A percentile compares a stretch with the other conserved stretches of the same genome.
These are phyloP conservation scores for Passiflora organensis DNA, from an alignment of 345 rosid species.

Conservation along the genomic window DNA sequence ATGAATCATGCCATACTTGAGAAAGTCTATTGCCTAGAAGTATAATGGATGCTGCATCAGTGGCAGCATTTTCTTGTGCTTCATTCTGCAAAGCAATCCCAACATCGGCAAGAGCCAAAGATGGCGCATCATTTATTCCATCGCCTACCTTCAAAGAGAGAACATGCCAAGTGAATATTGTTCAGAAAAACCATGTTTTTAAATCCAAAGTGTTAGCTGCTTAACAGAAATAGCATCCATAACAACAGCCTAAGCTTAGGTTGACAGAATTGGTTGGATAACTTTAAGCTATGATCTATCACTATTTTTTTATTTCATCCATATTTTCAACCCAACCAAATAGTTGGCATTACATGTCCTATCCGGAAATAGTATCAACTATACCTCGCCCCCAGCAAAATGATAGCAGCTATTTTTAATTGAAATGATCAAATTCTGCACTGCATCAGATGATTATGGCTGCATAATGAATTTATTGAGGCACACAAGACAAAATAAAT, in stretches of 20 bases:
- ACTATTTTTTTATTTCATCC: not conserved
- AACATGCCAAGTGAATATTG: slow-evolving; percentile 8
- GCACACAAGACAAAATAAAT: slow-evolving; percentile 1
- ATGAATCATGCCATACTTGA: slow-evolving; percentile 44
- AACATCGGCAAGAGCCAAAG: slow-evolving; percentile 84
- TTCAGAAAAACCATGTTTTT: no score
- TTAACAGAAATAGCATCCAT: not conserved
- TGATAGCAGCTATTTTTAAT: not conserved
- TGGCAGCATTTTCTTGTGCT: slow-evolving; percentile 92
- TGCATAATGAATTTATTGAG: slow-evolving; percentile 1
- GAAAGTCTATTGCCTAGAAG: slow-evolving; percentile 83
- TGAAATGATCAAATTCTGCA: not conserved
- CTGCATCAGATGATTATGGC: not conserved
- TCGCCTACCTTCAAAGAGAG: slow-evolving; percentile 68
- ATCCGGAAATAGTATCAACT: not conserved
- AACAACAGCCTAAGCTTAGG: not conserved
- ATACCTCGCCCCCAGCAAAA: not conserved
- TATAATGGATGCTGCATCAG: slow-evolving; percentile 83
- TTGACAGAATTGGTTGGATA: no score
- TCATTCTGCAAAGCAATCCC: slow-evolving; percentile 85
- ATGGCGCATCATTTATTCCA: slow-evolving; percentile 96
- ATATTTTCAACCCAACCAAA: not conserved
- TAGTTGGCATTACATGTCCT: not conserved
- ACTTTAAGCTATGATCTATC: no score
- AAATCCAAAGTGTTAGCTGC: not conserved